These are phyloP conservation scores for Phytopythium chamaehyphon DNA, from an alignment of 352 stramenopile species.

Conservation along the genomic window DNA sequence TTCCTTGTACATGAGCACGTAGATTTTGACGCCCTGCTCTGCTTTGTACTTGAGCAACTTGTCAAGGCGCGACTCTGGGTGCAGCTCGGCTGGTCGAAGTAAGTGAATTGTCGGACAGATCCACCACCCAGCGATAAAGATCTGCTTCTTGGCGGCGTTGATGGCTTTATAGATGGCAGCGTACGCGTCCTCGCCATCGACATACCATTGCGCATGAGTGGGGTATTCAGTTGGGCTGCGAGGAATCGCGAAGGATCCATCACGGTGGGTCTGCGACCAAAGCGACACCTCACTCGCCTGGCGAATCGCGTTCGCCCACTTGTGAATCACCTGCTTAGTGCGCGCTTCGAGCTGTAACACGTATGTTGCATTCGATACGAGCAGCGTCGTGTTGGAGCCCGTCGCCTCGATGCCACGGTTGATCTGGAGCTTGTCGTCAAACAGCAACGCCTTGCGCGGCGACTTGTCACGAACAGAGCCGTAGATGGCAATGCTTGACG, in stretches of 20 bases:
- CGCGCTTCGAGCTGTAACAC: slow-evolving; percentile 84
- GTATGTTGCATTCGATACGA: slow-evolving; percentile 81
- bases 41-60: slow-evolving; percentile 63
- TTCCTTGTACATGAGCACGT: slow-evolving; percentile 92
- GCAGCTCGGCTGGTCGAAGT: slow-evolving; percentile 48
- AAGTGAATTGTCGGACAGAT: slow-evolving; percentile 85
- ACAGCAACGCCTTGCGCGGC: slow-evolving; percentile 67
- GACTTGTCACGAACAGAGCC: slow-evolving; percentile 69
- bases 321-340: slow-evolving; percentile 70
- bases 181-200: slow-evolving; percentile 75
- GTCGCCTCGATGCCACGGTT: slow-evolving; percentile 74
- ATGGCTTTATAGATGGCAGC: slow-evolving; percentile 73
- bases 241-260: slow-evolving; percentile 78
- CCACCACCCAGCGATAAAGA: slow-evolving; percentile 92
- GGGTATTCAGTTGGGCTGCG: slow-evolving; percentile 54
- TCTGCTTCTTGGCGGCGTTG: slow-evolving; percentile 64
- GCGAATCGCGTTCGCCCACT: slow-evolving; percentile 86
- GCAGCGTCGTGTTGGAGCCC: slow-evolving; percentile 68
- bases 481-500: slow-evolving; percentile 77
- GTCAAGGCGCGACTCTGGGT: slow-evolving; percentile 67
- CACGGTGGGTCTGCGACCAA: slow-evolving; percentile 75
- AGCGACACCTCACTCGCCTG: slow-evolving; percentile 57
- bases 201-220: slow-evolving; percentile 77
- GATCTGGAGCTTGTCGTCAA: slow-evolving; percentile 81
- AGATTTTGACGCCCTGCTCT: slow-evolving; percentile 81